A percentile compares a stretch with the other conserved stretches of the same genome.
Evolutionary conservation across 352 stramenopile species (phyloP).

Genomic region (Phytophthora pini): DNA sequence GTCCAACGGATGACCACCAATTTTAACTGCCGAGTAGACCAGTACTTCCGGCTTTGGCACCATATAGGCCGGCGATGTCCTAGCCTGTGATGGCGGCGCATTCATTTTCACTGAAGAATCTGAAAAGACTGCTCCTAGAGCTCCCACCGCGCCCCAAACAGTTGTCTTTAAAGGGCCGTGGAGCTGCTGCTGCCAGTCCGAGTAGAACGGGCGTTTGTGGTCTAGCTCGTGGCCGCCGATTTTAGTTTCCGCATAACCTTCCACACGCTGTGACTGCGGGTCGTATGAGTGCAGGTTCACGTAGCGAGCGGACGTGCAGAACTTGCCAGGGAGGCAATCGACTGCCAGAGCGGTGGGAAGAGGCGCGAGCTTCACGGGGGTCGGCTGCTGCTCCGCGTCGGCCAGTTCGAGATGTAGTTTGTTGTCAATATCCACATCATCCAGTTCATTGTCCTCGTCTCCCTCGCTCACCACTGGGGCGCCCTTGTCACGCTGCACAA

Average conservation of each 20-base stretch:
- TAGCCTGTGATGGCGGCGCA: slow-evolving; percentile 22
- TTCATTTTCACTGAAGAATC: slow-evolving; percentile 4
- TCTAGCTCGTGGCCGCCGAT: slow-evolving; percentile 75
- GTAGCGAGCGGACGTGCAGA: slow-evolving; percentile 36
- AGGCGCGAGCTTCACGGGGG: slow-evolving; percentile 7
- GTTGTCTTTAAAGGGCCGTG: slow-evolving; percentile 44
- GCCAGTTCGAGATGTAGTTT: slow-evolving; percentile 10
- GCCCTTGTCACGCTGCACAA: slow-evolving; percentile 34
- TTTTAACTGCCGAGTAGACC: slow-evolving; percentile 73
- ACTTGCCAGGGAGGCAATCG: slow-evolving; percentile 30
- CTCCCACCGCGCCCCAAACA: slow-evolving; percentile 20
- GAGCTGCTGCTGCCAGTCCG: slow-evolving; percentile 33
- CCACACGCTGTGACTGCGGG: slow-evolving; percentile 6
- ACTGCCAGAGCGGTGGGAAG: slow-evolving; percentile 2
- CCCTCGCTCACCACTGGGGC: slow-evolving; percentile 21
- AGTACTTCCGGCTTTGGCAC: slow-evolving; percentile 46
- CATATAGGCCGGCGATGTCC: slow-evolving; percentile 49
- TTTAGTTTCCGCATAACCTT: slow-evolving; percentile 70
- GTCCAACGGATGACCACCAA: slow-evolving; percentile 78
- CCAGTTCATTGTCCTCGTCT: slow-evolving; percentile 24
- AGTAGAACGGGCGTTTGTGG: slow-evolving; percentile 53
- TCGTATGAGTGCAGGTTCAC: slow-evolving; percentile 72
- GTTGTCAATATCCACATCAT: slow-evolving; percentile 13
- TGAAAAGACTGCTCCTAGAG: slow-evolving; percentile 26
- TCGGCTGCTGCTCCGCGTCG: slow-evolving; percentile 14